A percentile compares a stretch with the other conserved stretches of the same genome.
Evolutionary conservation across 805 yeast genomes (phyloP).

Genomic region (Komagataella kurtzmanii): DNA sequence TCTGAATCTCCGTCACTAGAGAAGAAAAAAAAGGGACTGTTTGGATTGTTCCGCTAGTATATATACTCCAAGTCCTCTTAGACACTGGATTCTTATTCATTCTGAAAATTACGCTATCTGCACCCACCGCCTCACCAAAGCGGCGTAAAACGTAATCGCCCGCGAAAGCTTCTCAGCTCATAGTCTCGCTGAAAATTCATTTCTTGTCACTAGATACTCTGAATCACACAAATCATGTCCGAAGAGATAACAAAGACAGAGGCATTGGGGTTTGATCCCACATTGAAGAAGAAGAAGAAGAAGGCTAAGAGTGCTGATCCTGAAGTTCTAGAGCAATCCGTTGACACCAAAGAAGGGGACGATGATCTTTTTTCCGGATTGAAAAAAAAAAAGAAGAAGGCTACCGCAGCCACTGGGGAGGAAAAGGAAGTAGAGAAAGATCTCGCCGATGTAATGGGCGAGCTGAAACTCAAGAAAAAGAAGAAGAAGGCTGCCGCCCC

Average conservation of each 20-base stretch:
- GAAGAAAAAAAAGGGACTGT: background rate
- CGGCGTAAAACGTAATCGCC: background rate
- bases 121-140: background rate
- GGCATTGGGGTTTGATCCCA: slow-evolving; percentile 57
- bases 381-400: slow-evolving; percentile 78
- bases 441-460: slow-evolving; percentile 51
- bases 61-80: background rate
- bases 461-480: slow-evolving; percentile 73
- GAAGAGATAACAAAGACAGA: slow-evolving; percentile 3
- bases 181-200: background rate
- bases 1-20: background rate
- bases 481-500: slow-evolving; percentile 42
- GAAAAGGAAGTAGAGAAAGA: slow-evolving; percentile 22
- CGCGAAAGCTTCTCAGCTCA: background rate
- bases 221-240: background rate
- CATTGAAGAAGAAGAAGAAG: slow-evolving; percentile 74
- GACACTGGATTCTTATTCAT: background rate
- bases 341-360: slow-evolving; percentile 20
- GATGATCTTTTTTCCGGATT: slow-evolving; percentile 67
- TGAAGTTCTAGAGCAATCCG: slow-evolving; percentile 16
- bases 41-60: background rate
- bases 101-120: background rate
- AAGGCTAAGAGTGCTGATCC: slow-evolving; percentile 30
- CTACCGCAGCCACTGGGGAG: slow-evolving; percentile 19
- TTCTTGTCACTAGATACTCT: background rate